These are phyloP conservation scores for Pestalotiopsis sp. DNA, from an alignment of 2,329 filamentous ascomycete genomes.

Conservation along the genomic window DNA sequence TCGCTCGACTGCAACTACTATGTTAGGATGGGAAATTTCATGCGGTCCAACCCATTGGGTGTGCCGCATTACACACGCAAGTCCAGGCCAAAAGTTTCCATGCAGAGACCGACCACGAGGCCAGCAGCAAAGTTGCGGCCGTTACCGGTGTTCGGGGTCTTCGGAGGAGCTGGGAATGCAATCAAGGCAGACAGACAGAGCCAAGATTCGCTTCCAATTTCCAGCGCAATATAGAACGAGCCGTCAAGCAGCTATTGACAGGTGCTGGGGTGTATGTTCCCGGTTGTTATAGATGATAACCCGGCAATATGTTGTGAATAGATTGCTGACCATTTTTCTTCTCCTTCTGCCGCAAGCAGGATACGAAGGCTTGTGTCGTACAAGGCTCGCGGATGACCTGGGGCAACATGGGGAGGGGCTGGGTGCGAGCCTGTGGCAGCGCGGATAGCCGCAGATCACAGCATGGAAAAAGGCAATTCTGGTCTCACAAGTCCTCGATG, in stretches of 20 bases:
- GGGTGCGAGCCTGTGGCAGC: neutral
- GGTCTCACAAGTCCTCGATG: conserved; percentile 6
- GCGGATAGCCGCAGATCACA: neutral
- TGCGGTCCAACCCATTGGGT: neutral
- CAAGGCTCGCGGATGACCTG: neutral
- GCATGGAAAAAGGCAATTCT: conserved; percentile 2
- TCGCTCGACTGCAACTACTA: neutral
- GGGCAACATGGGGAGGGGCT: neutral
- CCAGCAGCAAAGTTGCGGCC: neutral
- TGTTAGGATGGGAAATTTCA: neutral
- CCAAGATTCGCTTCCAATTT: neutral
- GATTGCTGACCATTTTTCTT: neutral
- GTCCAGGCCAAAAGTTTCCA: neutral
- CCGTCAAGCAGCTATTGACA: conserved; percentile 1
- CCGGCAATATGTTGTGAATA: neutral
- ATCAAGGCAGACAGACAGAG: neutral
- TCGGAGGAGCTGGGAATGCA: neutral
- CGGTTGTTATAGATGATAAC: neutral
- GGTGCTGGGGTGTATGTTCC: neutral
- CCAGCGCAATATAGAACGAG: neutral
- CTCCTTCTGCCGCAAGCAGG: neutral
- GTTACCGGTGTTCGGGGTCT: neutral
- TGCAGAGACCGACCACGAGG: neutral
- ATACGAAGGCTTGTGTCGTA: neutral
- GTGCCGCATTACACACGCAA: neutral